Evolutionary conservation across 257 asterid genomes (phyloP), one percentile per base, ranked within the genome.

Genomic region (Fraxinus pennsylvanica): DNA sequence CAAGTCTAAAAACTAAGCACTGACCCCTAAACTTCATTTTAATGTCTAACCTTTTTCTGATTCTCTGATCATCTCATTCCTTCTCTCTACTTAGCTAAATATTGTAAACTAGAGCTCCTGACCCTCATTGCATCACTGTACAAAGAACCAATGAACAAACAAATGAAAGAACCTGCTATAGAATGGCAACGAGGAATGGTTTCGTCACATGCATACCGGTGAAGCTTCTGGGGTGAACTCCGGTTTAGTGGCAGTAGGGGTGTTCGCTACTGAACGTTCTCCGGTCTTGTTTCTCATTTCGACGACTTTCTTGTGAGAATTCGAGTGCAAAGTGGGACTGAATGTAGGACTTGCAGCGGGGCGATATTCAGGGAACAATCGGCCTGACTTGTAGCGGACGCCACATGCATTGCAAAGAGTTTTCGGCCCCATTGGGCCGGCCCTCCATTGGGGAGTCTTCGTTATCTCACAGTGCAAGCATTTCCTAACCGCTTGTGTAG

Each of bases 321-420:
- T 89, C 2, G 93, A 89, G 77, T 89, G 93, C 78, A 87, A 15
- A 0, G 83, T 54, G 0, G 93, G 89, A 59, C 87, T 87, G 45
- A 89, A 89, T 5, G 93, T 89, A 0, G 91, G 91, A 43, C 91
- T 89, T 0, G 91, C 93, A 21, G 93, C 93, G 5, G 91, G 93
- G 3, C 93, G 83, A 72, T 89, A 87, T 66, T 85, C 91, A 0
- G 91, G 93, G 75, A 85, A 89, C 38, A 89, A 89, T 10, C 91
- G 81, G 63, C 92, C 92, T 0, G 91, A 85, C 79, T 89, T 89
- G 82, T 87, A 81, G 47, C 92, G 89, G 25, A 89, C 92, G 0
- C 91, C 92, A 76, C 93, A 89, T 0, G 93, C 93, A 25, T 89
- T 89, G 81, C 93, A 89, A 32, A 89, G 89, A 0, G 93, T 87